Evolutionary conservation across 108 stramenopile genomes (phyloP).

Genomic region (Parietichytrium sp.): DNA sequence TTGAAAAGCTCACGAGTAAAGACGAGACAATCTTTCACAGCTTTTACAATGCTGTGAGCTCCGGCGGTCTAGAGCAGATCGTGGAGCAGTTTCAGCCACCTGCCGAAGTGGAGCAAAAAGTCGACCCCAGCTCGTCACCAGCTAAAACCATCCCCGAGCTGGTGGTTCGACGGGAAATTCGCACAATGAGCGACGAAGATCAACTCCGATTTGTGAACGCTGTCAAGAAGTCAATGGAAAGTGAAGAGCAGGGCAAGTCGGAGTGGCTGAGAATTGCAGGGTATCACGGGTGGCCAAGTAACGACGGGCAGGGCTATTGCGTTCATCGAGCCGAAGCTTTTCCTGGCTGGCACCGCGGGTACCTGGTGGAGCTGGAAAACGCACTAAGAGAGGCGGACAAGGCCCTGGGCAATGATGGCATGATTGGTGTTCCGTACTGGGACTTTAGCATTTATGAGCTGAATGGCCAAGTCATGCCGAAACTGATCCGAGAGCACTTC

Average conservation of each 20-base stretch:
- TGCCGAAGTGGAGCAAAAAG: no score
- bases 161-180: not conserved
- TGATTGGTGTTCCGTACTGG: conserved; percentile 22
- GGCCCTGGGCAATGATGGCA: not conserved
- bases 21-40: no score
- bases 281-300: conserved; percentile 37
- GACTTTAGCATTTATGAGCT: not conserved
- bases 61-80: no score
- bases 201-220: not conserved
- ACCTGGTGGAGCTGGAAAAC: not conserved
- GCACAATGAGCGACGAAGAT: not conserved
- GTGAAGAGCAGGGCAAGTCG: not conserved
- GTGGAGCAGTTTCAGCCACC: no score
- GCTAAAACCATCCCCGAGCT: not conserved
- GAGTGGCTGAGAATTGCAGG: not conserved
- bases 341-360: conserved; percentile 38
- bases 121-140: no score
- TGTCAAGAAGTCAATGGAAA: not conserved
- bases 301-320: not conserved
- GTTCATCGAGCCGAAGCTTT: not conserved
- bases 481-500: not conserved
- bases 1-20: no score
- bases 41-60: no score
- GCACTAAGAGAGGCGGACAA: not conserved
- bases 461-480: not conserved